Conservation (phyloP, 306 rosid genomes). For the Vigna angularis region DNA sequence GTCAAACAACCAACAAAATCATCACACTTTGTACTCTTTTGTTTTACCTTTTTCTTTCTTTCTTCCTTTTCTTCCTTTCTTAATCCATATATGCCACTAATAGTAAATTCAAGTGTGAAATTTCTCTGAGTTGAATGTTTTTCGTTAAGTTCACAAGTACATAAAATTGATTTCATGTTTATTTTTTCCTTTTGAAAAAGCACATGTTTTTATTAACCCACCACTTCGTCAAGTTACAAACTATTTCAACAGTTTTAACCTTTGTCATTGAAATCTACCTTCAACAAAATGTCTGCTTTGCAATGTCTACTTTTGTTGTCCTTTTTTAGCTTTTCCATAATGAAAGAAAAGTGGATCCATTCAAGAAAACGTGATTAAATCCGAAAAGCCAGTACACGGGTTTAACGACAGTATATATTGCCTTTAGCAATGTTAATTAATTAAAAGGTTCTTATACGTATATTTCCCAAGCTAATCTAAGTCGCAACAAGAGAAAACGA, state of each 20-base stretch:
- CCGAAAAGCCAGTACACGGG: not conserved
- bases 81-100: too few relatives aligned
- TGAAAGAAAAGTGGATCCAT: not conserved
- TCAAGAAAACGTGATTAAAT: not conserved
- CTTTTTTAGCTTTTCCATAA: not conserved
- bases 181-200: too few relatives aligned
- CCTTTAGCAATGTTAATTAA: not conserved
- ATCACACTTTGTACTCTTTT: too few relatives aligned
- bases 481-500: not conserved
- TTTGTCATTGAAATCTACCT: not conserved
- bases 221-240: not conserved
- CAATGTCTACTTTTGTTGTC: not conserved
- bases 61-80: too few relatives aligned
- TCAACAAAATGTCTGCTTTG: not conserved
- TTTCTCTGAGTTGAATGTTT: too few relatives aligned
- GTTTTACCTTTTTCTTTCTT: too few relatives aligned
- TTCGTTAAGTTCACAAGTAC: too few relatives aligned
- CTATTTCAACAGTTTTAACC: not conserved
- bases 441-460: too few relatives aligned
- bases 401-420: not conserved
- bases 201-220: not conserved
- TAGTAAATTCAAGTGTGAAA: too few relatives aligned
- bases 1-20: too few relatives aligned
- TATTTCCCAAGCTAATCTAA: too few relatives aligned
- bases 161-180: too few relatives aligned